Conservation (phyloP, 2,329 filamentous ascomycete species). For the Pestalotiopsis sp. region DNA sequence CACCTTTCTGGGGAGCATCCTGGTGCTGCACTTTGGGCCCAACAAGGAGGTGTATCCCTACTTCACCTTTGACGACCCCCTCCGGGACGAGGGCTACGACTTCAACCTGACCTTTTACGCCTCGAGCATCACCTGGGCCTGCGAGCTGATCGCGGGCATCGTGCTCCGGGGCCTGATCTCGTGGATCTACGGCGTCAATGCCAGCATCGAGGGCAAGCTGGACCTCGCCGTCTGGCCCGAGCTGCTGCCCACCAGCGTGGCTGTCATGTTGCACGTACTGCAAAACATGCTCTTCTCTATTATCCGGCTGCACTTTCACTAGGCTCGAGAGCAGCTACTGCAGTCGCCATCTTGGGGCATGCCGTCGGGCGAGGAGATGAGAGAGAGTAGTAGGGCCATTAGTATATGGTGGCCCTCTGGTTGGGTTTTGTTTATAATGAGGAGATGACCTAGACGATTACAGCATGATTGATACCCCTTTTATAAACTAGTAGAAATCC, state of each 20-base stretch:
- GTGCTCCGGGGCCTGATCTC: constrained; percentile 60
- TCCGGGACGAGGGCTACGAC: constrained; percentile 51
- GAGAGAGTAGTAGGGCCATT: not conserved
- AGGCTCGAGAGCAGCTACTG: not conserved
- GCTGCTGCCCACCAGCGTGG: constrained; percentile 65
- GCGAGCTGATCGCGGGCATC: constrained; percentile 64
- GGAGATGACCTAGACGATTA: not conserved
- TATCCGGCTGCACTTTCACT: constrained; percentile 61
- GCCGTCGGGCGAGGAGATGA: not conserved
- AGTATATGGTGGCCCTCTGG: not conserved
- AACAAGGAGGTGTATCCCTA: constrained; percentile 72
- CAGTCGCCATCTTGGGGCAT: not conserved
- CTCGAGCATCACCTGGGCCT: constrained; percentile 66
- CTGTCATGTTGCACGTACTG: constrained; percentile 67
- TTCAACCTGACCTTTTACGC: constrained; percentile 66
- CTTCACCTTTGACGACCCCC: constrained; percentile 61
- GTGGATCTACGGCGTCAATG: constrained; percentile 61
- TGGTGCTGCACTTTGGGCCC: constrained; percentile 66
- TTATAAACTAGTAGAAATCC: constrained; percentile 18
- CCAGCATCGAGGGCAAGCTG: constrained; percentile 64
- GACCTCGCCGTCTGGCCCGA: constrained; percentile 69
- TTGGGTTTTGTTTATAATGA: not conserved
- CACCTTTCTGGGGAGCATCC: constrained; percentile 66
- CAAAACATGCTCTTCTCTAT: constrained; percentile 76
- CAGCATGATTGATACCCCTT: constrained; percentile 32